Base-by-base conservation (phyloP, 2,329 filamentous ascomycete species). In the Pyrenochaeta sp. region DNA sequence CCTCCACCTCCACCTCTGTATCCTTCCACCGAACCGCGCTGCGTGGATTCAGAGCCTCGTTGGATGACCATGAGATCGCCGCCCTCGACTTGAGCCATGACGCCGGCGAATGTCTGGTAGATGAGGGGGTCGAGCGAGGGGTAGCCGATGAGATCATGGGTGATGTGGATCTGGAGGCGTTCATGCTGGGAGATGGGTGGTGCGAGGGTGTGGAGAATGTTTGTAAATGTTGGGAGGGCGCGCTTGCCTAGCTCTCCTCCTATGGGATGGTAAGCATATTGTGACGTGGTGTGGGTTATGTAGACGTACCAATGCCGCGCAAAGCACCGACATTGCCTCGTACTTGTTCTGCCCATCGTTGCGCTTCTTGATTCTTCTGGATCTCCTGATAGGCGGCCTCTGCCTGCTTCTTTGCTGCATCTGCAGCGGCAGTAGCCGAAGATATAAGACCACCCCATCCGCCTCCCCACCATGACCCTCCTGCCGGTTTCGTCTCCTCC, bases 61-160 rank as follows among this genome's bases (percentile, higher is more conserved):
- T 99, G 95, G 59, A 98, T 88, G 54, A 99, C 95, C 52, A 98
- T 85, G 19, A 99, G 84, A 72, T 98, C 95, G 54, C 95, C 95
- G 64, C 95, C 95, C 80, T 99, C 95, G 45, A 99, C 95, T 80
- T 99, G 95, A n/a, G 93, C 87, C 95, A 99, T 99, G 72, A 99
- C 93, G 52, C 93, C 90, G 54, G 91, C 91, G 81, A 99, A 99
- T 63, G 95, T 93, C 56, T 86, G 86, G 79, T 98, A 92, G 69
- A 98, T 92, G 53, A 97, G 86, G 19, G 94, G 93, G 75, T 98
- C 94, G 68, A 99, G 88, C 19, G 92, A 94, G 2, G 95, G 95
- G 77, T 99, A 99, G 67, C 92, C 92, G 67, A 93, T 89, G 43
- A 99, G 87, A 77, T 98, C 95, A 82, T 99, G 95, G 8, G 94